A percentile compares a stretch with the other conserved stretches of the same genome.
phyloP scores from a whole-genome alignment of 2,329 filamentous ascomycete species.

The Dryadomyces quercivorus region DNA sequence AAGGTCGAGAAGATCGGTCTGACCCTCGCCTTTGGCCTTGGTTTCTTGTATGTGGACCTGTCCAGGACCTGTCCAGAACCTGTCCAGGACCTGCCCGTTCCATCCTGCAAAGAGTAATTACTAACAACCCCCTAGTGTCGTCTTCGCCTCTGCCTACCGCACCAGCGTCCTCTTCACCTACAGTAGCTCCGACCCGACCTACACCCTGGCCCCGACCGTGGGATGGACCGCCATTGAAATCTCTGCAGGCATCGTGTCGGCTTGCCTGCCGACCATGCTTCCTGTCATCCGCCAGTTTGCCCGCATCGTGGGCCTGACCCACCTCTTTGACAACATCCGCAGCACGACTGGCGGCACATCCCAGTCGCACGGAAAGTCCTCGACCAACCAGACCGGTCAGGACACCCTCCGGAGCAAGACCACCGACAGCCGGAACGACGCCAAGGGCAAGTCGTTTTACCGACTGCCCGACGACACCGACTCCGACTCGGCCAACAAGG shows the following conservation, averaged over 20 bases:
- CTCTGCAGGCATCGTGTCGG: constrained; percentile 37
- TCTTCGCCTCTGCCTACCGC: constrained; percentile 35
- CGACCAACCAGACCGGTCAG: background rate
- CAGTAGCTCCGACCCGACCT: constrained; percentile 25
- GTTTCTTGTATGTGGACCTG: constrained; percentile 30
- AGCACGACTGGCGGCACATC: background rate
- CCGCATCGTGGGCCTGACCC: background rate
- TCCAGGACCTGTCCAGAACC: too few species aligned
- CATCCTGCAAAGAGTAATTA: too few species aligned
- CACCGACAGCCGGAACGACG: background rate
- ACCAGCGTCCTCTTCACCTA: constrained; percentile 34
- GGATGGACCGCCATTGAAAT: constrained; percentile 38
- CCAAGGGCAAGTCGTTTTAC: background rate
- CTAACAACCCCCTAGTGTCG: constrained; percentile 25
- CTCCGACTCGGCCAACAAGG: background rate
- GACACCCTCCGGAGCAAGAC: background rate
- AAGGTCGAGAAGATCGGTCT: constrained; percentile 29
- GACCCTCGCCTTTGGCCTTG: constrained; percentile 30
- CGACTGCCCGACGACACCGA: background rate
- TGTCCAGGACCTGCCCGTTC: too few species aligned
- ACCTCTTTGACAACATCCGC: background rate
- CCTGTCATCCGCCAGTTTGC: constrained; percentile 22
- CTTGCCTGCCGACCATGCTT: constrained; percentile 38
- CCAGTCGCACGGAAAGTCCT: background rate
- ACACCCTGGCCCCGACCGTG: constrained; percentile 31